phyloP scores from a whole-genome alignment of 2,329 filamentous ascomycete genomes.

The Fusarium incarnatum region DNA sequence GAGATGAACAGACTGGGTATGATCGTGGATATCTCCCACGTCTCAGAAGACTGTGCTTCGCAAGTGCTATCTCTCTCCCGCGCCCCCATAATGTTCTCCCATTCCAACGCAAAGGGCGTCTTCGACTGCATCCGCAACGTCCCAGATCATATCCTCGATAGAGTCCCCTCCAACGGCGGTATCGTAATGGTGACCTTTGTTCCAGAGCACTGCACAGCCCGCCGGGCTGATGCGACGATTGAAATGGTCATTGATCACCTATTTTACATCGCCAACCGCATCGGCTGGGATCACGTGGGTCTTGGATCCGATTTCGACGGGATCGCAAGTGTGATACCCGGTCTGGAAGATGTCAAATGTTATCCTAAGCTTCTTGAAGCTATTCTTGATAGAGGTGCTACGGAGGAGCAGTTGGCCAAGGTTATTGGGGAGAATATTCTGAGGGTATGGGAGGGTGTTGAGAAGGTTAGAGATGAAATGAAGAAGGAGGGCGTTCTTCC shows the following conservation, averaged over 20 bases:
- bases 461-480: neutral
- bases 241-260: slow-evolving; percentile 11
- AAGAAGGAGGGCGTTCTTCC: neutral
- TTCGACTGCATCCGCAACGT: slow-evolving; percentile 5
- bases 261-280: neutral
- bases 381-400: slow-evolving; percentile 8
- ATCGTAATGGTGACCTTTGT: slow-evolving; percentile 8
- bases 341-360: neutral
- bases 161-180: neutral
- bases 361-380: neutral
- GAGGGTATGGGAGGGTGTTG: neutral
- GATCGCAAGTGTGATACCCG: neutral
- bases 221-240: neutral
- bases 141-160: neutral
- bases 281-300: slow-evolving; percentile 3
- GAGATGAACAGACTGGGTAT: slow-evolving; percentile 23
- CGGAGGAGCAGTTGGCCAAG: neutral
- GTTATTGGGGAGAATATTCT: slow-evolving; percentile 3
- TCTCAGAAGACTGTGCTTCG: neutral
- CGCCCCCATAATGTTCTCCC: slow-evolving; percentile 8
- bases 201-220: neutral
- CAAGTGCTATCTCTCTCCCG: neutral
- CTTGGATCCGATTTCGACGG: slow-evolving; percentile 11
- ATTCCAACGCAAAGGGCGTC: slow-evolving; percentile 7
- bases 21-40: slow-evolving; percentile 13